Conservation (phyloP, 768 basidiomycete species). For the Suillus subaureus region DNA sequence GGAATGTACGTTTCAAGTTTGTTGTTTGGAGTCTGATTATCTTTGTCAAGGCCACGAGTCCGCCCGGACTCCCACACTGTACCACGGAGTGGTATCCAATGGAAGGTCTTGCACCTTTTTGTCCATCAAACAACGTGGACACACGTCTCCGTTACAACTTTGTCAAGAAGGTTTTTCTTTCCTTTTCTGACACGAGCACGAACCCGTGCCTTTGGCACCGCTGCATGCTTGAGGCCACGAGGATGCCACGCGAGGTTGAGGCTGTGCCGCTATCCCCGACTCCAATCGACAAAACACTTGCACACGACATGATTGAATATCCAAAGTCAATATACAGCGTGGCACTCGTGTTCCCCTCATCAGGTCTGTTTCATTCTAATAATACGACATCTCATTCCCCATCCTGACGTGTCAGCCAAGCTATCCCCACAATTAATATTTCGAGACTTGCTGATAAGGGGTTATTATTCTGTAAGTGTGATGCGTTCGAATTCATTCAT, state of each 20-base stretch:
- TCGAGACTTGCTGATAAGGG: too few relatives aligned
- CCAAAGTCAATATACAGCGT: neutral
- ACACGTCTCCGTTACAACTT: neutral
- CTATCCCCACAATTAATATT: neutral
- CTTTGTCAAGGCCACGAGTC: neutral
- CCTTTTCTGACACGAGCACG: neutral
- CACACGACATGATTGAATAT: neutral
- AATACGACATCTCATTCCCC: neutral
- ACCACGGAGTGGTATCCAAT: neutral
- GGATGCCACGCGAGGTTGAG: too few relatives aligned
- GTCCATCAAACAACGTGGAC: neutral
- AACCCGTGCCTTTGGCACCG: too few relatives aligned
- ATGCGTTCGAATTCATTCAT: too few relatives aligned
- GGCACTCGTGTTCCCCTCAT: neutral
- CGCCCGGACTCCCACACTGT: neutral
- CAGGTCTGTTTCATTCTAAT: neutral
- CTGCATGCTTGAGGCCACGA: too few relatives aligned
- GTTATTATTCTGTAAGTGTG: too few relatives aligned
- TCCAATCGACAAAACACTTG: too few relatives aligned
- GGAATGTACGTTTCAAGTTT: neutral
- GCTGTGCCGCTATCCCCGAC: too few relatives aligned
- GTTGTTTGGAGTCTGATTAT: neutral
- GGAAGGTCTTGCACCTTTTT: neutral
- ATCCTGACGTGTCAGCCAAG: neutral
- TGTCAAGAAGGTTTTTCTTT: neutral